Percentiles rank a stretch among this genome's conserved stretches.
These are phyloP conservation scores for Neurospora sp. DNA, from an alignment of 495 filamentous ascomycete species.

Conservation along the genomic window DNA sequence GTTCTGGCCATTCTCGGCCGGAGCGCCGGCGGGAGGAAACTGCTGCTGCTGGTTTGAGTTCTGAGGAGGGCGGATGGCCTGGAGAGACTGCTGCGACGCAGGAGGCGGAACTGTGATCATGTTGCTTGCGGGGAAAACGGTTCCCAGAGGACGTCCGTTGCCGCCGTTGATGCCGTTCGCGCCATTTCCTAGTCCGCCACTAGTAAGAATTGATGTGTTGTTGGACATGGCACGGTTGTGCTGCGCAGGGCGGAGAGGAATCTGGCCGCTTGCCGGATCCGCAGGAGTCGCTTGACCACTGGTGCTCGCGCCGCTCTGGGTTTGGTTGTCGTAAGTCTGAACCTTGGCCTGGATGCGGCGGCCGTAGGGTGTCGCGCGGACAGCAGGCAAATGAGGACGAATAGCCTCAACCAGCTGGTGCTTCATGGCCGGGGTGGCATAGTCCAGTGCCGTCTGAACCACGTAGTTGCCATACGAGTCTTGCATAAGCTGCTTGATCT, in stretches of 20 bases:
- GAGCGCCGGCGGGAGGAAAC: constrained; percentile 3
- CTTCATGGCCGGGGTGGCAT: constrained; percentile 61
- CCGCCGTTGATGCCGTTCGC: constrained; percentile 20
- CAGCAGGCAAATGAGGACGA: constrained; percentile 68
- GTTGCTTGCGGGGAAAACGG: constrained; percentile 17
- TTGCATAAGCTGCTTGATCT: constrained; percentile 77
- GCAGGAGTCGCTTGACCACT: constrained; percentile 25
- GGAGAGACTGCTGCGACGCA: constrained; percentile 13
- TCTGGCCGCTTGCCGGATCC: constrained; percentile 33
- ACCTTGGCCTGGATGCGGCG: constrained; percentile 89
- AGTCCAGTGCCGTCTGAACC: constrained; percentile 90
- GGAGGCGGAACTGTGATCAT: constrained; percentile 17
- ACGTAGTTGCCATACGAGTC: constrained; percentile 97
- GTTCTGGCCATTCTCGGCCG: constrained; percentile 17
- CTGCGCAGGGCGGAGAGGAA: constrained; percentile 21
- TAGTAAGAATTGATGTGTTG: constrained; percentile 18
- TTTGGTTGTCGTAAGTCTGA: constrained; percentile 32
- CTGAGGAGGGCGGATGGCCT: not conserved
- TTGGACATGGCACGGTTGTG: constrained; percentile 23
- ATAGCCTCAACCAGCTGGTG: constrained; percentile 67
- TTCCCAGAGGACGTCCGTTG: constrained; percentile 18
- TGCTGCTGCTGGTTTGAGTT: constrained; percentile 12
- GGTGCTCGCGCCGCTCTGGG: constrained; percentile 17
- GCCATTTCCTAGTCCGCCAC: constrained; percentile 17
- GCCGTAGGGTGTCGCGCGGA: constrained; percentile 84